phyloP scores from a whole-genome alignment of 192 early-diverging fungal genomes.

The Endogone sp. region DNA sequence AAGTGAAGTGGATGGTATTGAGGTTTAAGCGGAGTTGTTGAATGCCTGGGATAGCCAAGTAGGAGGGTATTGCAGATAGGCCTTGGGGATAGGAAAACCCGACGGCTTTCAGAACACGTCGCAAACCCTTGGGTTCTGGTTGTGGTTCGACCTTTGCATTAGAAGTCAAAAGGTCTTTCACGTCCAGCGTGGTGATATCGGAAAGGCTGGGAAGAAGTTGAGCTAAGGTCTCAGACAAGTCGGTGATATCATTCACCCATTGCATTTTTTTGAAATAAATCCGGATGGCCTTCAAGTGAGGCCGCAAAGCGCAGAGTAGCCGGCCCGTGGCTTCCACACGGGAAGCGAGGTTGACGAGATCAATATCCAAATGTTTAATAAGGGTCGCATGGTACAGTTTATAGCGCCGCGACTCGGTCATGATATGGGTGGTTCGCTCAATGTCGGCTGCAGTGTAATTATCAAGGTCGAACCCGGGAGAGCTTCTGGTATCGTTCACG shows the following conservation, averaged over 20 bases:
- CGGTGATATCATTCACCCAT: no score
- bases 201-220: background rate
- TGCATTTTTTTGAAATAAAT: background rate
- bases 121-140: background rate
- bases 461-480: background rate
- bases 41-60: background rate
- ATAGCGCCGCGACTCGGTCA: background rate
- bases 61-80: background rate
- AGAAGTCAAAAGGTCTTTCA: background rate
- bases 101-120: background rate
- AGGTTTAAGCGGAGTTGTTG: background rate
- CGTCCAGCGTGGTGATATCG: background rate
- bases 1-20: background rate
- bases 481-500: background rate
- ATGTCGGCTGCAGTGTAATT: background rate
- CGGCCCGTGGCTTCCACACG: background rate
- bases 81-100: background rate
- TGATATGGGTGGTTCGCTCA: background rate
- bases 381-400: background rate
- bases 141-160: no score
- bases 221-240: no score
- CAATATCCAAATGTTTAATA: background rate
- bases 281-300: background rate
- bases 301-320: background rate
- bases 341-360: background rate